Percentiles rank a stretch among this genome's conserved stretches.
These are phyloP conservation scores for Chlamydomonas sphaeroides DNA, from an alignment of 139 green algal species.

Conservation along the genomic window DNA sequence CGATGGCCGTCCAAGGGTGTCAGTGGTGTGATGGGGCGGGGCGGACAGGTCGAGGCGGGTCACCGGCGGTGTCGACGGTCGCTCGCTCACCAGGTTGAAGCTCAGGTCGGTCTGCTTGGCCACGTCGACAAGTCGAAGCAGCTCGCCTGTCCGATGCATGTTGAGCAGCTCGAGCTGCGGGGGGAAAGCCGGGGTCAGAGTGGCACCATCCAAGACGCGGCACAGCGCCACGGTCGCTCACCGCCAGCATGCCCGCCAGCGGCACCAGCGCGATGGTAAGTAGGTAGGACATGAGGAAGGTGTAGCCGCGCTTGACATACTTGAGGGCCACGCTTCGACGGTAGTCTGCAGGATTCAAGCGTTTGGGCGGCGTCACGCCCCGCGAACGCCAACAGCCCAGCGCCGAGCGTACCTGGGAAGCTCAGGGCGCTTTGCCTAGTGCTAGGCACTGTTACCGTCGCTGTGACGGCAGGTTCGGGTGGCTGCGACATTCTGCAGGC, in stretches of 20 bases:
- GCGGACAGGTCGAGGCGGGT: too few species aligned
- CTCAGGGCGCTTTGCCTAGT: background rate
- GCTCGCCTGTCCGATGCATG: conserved; percentile 82
- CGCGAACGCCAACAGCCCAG: background rate
- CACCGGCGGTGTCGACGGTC: background rate
- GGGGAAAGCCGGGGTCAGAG: background rate
- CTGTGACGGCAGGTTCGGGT: background rate
- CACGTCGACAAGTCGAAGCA: conserved; percentile 70
- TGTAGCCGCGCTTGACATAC: conserved; percentile 92
- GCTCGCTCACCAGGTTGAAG: conserved; percentile 86
- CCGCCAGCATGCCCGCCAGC: conserved; percentile 52
- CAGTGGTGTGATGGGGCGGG: too few species aligned
- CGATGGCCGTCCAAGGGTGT: too few species aligned
- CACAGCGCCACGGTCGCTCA: background rate
- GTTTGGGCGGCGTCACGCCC: background rate
- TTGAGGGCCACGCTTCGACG: conserved; percentile 78
- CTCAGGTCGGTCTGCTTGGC: conserved; percentile 85
- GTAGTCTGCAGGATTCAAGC: conserved; percentile 49
- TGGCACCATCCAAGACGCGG: background rate
- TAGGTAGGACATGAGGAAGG: conserved; percentile 74
- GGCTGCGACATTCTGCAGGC: background rate
- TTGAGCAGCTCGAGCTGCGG: conserved; percentile 81
- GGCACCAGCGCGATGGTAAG: conserved; percentile 78
- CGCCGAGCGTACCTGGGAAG: conserved; percentile 23
- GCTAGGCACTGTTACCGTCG: background rate